phyloP scores from a whole-genome alignment of 2,329 filamentous ascomycete species.

The Capronia americana region DNA sequence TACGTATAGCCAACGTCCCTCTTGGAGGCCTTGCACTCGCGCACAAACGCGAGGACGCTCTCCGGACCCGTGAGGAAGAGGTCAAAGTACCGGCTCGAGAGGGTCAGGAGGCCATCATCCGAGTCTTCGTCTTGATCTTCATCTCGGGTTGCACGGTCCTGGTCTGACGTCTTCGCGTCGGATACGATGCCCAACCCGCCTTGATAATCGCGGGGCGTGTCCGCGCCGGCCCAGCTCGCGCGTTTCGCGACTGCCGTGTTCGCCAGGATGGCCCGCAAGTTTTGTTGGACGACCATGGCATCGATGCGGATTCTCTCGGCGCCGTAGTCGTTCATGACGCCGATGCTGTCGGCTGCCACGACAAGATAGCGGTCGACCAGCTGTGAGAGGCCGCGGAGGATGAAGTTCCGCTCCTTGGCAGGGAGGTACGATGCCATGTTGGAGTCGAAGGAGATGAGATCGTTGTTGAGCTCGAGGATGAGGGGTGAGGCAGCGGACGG shows the following conservation, averaged over 20 bases:
- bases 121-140: conserved; percentile 11
- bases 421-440: conserved; percentile 76
- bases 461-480: conserved; percentile 81
- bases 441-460: conserved; percentile 86
- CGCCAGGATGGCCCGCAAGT: conserved; percentile 85
- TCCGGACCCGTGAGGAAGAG: conserved; percentile 56
- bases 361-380: conserved; percentile 83
- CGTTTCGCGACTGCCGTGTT: conserved; percentile 28
- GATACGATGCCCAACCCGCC: conserved; percentile 33
- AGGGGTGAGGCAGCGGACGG: conserved; percentile 61
- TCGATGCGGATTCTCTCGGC: conserved; percentile 91
- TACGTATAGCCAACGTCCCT: conserved; percentile 51
- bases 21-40: conserved; percentile 49
- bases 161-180: conserved; percentile 18
- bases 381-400: conserved; percentile 75
- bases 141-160: neutral
- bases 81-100: conserved; percentile 54
- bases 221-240: conserved; percentile 29
- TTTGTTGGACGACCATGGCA: conserved; percentile 93
- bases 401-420: conserved; percentile 72
- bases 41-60: conserved; percentile 52
- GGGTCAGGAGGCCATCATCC: conserved; percentile 50
- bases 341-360: conserved; percentile 71
- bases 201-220: conserved; percentile 20
- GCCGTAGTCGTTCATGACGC: conserved; percentile 83